These are phyloP conservation scores for Graphium sp. DNA, from an alignment of 2,329 filamentous ascomycete species.

Conservation along the genomic window DNA sequence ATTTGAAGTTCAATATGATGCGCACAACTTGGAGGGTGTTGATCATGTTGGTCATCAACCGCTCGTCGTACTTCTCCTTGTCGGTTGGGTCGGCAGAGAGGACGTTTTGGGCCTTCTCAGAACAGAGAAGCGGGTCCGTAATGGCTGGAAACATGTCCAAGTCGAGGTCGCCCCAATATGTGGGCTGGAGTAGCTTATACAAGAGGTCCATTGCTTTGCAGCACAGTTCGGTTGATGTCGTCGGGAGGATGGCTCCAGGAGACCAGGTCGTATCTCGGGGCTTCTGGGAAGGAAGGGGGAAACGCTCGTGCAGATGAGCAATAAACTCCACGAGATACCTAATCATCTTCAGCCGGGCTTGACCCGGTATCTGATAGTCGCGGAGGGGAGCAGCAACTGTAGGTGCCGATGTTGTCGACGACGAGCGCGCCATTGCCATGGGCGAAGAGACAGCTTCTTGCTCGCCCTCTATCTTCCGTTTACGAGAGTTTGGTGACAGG, in stretches of 20 bases:
- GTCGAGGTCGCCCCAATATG: constrained; percentile 84
- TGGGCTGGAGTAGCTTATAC: constrained; percentile 67
- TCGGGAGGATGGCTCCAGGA: constrained; percentile 14
- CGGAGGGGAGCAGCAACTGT: constrained; percentile 17
- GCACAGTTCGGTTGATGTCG: constrained; percentile 58
- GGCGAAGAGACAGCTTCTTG: constrained; percentile 4
- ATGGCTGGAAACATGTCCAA: constrained; percentile 70
- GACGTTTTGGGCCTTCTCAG: constrained; percentile 54
- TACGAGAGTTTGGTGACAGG: constrained; percentile 57
- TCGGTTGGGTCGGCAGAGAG: constrained; percentile 42
- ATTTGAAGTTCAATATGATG: constrained; percentile 73
- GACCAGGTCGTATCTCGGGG: constrained; percentile 31
- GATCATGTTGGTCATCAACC: constrained; percentile 74
- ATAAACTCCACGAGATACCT: constrained; percentile 96
- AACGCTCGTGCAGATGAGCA: constrained; percentile 74
- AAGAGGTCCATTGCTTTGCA: constrained; percentile 72
- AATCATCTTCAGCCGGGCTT: constrained; percentile 63
- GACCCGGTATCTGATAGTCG: constrained; percentile 52
- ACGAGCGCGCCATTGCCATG: no score
- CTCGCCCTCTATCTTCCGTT: constrained; percentile 60
- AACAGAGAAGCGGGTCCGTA: constrained; percentile 68
- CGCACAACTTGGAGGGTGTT: constrained; percentile 89
- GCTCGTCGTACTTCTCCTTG: constrained; percentile 63
- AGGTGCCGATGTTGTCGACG: no score
- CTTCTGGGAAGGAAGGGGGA: constrained; percentile 55